Percentiles rank a stretch among this genome's conserved stretches.
Evolutionary conservation across 371 early-diverging fungal genomes (phyloP).

Genomic region (Nematocida homosporus): DNA sequence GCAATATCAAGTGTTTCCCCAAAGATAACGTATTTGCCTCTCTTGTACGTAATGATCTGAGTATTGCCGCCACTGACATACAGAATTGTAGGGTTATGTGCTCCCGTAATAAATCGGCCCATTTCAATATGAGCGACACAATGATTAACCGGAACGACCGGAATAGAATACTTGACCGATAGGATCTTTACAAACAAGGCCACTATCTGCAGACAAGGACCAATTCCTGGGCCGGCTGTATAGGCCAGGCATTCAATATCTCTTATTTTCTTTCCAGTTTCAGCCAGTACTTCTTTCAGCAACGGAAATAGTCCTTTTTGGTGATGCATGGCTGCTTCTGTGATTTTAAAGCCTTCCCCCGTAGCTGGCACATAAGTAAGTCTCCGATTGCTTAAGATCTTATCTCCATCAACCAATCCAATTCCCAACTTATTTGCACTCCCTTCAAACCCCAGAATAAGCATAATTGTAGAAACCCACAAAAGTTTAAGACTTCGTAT

Average conservation of each 20-base stretch:
- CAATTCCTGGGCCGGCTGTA: constrained; percentile 98
- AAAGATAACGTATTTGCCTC: constrained; percentile 82
- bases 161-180: constrained; percentile 80
- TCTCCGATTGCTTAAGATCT: constrained; percentile 81
- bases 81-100: constrained; percentile 87
- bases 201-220: constrained; percentile 81
- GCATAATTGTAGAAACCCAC: constrained; percentile 56
- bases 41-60: constrained; percentile 93
- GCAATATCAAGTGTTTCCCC: constrained; percentile 99
- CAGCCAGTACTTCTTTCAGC: constrained; percentile 74
- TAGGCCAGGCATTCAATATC: constrained; percentile 88
- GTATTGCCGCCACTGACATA: constrained; percentile 99
- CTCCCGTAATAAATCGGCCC: constrained; percentile 93
- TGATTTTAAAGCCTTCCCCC: constrained; percentile 90
- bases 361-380: constrained; percentile 91
- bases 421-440: constrained; percentile 98
- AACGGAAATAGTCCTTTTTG: constrained; percentile 75
- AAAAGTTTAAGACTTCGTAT: neutral
- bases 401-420: constrained; percentile 80
- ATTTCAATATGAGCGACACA: constrained; percentile 98
- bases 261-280: constrained; percentile 72
- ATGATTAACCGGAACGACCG: constrained; percentile 94
- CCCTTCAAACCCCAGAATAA: constrained; percentile 74
- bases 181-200: constrained; percentile 90
- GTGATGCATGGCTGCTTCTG: constrained; percentile 92